phyloP scores from a whole-genome alignment of 1,284 basidiomycete genomes.

The Fomitopsis betulina region DNA sequence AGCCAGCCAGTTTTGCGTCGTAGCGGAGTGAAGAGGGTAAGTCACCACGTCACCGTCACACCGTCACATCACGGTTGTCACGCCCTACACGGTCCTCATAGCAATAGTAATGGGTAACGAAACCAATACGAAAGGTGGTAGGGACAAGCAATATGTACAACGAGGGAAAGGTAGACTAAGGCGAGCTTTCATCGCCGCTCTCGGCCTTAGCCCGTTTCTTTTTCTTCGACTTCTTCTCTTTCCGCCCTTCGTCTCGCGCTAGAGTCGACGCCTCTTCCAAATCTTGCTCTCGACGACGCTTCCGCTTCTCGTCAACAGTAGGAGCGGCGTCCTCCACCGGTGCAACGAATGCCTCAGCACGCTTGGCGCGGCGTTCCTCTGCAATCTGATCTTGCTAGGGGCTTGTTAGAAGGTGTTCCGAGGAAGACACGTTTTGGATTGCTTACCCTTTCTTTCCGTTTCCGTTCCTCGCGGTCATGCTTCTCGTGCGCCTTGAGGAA shows the following conservation, averaged over 20 bases:
- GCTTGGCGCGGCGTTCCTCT: slow-evolving; percentile 65
- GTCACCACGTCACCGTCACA: not conserved
- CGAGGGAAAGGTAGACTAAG: not conserved
- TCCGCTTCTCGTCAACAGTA: slow-evolving; percentile 76
- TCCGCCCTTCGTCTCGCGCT: slow-evolving; percentile 6
- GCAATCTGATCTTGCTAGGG: slow-evolving; percentile 70
- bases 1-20: not conserved
- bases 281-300: slow-evolving; percentile 40
- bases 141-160: not conserved
- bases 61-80: not conserved
- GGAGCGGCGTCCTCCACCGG: slow-evolving; percentile 69
- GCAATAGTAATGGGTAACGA: no score
- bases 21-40: not conserved
- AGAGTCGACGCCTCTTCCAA: slow-evolving; percentile 15
- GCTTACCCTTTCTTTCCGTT: slow-evolving; percentile 66
- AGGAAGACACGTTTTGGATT: not conserved
- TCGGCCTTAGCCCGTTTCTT: slow-evolving; percentile 15
- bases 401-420: not conserved
- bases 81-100: not conserved
- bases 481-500: slow-evolving; percentile 91
- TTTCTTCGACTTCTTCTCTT: slow-evolving; percentile 29
- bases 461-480: slow-evolving; percentile 58
- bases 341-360: slow-evolving; percentile 82
- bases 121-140: not conserved
- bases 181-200: not conserved